Evolutionary conservation across 495 filamentous ascomycete genomes (phyloP), one percentile per base, ranked within the genome.

Genomic region (Darksidea phi): DNA sequence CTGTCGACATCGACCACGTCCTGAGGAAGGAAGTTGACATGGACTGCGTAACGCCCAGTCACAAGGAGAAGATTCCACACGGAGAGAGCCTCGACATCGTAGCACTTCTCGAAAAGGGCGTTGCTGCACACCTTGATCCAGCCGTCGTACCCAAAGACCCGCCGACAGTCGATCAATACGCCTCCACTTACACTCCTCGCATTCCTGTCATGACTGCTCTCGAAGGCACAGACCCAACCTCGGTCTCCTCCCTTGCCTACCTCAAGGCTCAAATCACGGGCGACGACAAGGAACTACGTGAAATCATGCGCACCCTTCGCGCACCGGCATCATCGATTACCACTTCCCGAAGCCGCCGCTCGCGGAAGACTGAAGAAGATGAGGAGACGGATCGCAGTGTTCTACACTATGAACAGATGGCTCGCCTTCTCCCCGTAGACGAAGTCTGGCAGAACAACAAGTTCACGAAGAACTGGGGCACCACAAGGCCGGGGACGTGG

Each of bases 21-120:
- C 80, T 98, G 15, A 86, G 94, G 36, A 98, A 98, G 71, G 94
- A 98, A 69, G 95, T 98, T 18, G 86, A 97, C 70, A 95, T 98
- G 90, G 88, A 96, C 69, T 98, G 94, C 71, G 73, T 96, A 48
- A 98, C 94, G 0, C 94, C 95, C 8, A 91, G 87, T 38, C 88
- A 97, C 68, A 84, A 82, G 0, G 73, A 80, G 23, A 82, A 84
- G 37, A 97, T 98, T 49, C 84, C 89, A 0, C 88, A 85, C 7
- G 94, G 94, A 28, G 91, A 97, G 75, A 88, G 81, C 55, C 67
- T 97, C 20, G 89, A 91, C 70, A 96, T 98, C 48, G 63, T 71
- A 15, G 74, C 85, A 36, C 81, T 98, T 2, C 78, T 97, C 10
- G 79, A 80, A 1, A 91, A 87, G 70, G 87, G 86, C 20, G 66